Evolutionary conservation across 2,329 filamentous ascomycete genomes (phyloP), one percentile per base, ranked within the genome.

Genomic region (Juglanconis juglandina): DNA sequence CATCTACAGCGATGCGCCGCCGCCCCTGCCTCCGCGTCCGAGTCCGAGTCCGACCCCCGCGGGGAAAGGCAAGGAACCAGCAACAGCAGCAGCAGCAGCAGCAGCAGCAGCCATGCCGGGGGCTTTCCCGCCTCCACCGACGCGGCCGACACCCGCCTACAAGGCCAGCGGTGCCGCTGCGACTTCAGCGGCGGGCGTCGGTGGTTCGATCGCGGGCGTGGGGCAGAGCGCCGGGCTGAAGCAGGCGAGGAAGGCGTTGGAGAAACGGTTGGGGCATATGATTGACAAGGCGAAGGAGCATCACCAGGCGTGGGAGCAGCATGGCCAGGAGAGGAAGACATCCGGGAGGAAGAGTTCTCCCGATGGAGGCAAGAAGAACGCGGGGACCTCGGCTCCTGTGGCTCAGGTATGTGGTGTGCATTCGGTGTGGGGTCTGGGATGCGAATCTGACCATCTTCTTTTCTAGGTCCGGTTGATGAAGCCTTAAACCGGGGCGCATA

Each of bases 241-340:
- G 10, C 61, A 61, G n/a, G 61, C 61, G 24, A 56, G 61, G n/a
- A 61, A 58, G 54, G 58, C 58, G 10, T 32, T 63, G 34, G 61
- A 59, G 39, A 53, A 61, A 44, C 53, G 58, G 7, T n/a, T 60
- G 33, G 53, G 58, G 33, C 51, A 63, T 13, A 39, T 63, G 7
- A 54, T 61, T 10, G 58, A 61, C 33, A 61, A 33, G 58, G 61
- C 61, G 11, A 63, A 61, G 54, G 61, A 63, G 50, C 58, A 63
- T 34, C 61, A 63, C 7, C 46, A 49, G 13, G 54, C 54, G 30
- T 39, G 37, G 35, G 61, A 63, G 30, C 58, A 59, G 46, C 51
- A 59, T 17, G 24, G 35, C 5, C 42, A 30, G 8, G 54, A 52
- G 7, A 52, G 46, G 47, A 60, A 39, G 44, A 34, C n/a, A 14